These are phyloP conservation scores for Lodderomyces elongisporus DNA, from an alignment of 1,139 yeast species.

Conservation along the genomic window DNA sequence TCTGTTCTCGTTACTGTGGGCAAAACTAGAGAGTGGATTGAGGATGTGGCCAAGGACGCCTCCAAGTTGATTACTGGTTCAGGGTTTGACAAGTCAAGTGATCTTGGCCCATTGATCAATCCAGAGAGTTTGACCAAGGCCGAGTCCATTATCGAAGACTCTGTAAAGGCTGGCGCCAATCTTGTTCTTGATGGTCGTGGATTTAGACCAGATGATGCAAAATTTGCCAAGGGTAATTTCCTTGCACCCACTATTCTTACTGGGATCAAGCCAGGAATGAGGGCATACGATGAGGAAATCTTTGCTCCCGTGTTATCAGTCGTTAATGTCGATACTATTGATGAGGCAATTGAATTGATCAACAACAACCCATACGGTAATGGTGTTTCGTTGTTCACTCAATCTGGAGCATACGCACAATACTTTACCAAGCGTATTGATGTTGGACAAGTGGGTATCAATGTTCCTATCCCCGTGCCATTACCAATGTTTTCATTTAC, in stretches of 20 bases:
- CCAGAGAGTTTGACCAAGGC: constrained; percentile 55
- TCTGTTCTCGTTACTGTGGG: constrained; percentile 76
- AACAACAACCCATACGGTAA: constrained; percentile 69
- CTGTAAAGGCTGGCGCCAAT: constrained; percentile 55
- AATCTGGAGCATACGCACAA: constrained; percentile 65
- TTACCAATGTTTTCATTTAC: constrained; percentile 80
- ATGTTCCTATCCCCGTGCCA: constrained; percentile 83
- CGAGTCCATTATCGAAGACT: constrained; percentile 50
- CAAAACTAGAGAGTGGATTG: constrained; percentile 59
- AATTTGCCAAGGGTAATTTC: constrained; percentile 63
- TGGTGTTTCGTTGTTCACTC: constrained; percentile 68
- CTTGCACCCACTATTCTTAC: constrained; percentile 69
- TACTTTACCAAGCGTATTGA: constrained; percentile 67
- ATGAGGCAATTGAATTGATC: constrained; percentile 65
- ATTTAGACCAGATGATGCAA: constrained; percentile 37
- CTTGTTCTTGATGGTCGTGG: constrained; percentile 64
- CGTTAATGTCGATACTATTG: constrained; percentile 60
- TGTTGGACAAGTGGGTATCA: constrained; percentile 76
- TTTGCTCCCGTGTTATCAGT: constrained; percentile 73
- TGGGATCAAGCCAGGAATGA: constrained; percentile 62
- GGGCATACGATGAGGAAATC: constrained; percentile 70
- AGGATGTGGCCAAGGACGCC: constrained; percentile 58
- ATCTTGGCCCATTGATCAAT: constrained; percentile 70
- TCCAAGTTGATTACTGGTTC: constrained; percentile 56
- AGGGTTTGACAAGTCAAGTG: constrained; percentile 58